phyloP scores from a whole-genome alignment of 495 filamentous ascomycete species.

The Penicillium tannophilum region DNA sequence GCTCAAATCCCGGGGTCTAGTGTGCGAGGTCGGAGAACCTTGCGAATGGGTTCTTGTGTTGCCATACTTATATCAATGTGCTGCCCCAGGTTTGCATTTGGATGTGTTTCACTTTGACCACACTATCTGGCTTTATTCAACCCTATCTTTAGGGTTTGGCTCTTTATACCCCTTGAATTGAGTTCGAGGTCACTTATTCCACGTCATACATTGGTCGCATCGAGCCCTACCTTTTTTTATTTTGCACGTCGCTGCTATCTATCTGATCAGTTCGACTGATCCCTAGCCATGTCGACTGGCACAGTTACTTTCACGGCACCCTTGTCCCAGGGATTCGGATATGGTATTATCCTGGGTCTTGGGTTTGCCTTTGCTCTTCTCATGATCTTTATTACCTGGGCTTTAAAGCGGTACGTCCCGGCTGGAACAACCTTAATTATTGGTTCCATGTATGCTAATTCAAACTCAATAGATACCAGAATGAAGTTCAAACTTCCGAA shows the following conservation, averaged over 20 bases:
- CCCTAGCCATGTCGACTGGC: constrained; percentile 12
- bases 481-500: constrained; percentile 94
- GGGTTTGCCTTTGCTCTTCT: constrained; percentile 75
- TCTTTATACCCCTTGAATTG: not conserved
- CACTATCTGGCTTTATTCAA: not conserved
- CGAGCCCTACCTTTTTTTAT: not conserved
- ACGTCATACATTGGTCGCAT: constrained; percentile 9
- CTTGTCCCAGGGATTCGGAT: constrained; percentile 71
- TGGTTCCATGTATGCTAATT: not conserved
- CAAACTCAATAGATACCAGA: constrained; percentile 64
- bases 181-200: not conserved
- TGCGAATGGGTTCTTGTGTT: not conserved
- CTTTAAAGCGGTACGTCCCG: constrained; percentile 60
- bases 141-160: not conserved
- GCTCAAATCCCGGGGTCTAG: constrained; percentile 8
- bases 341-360: constrained; percentile 80
- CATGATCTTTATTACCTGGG: constrained; percentile 82
- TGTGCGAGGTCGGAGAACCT: constrained; percentile 19
- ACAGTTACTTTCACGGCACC: constrained; percentile 49
- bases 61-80: constrained; percentile 6
- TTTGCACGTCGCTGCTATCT: not conserved
- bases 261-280: constrained; percentile 4
- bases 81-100: not conserved
- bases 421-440: not conserved
- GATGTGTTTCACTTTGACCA: not conserved